Base-by-base conservation (phyloP, 2,329 filamentous ascomycete genomes). In the Teratosphaeria pseudoeucalypti region DNA sequence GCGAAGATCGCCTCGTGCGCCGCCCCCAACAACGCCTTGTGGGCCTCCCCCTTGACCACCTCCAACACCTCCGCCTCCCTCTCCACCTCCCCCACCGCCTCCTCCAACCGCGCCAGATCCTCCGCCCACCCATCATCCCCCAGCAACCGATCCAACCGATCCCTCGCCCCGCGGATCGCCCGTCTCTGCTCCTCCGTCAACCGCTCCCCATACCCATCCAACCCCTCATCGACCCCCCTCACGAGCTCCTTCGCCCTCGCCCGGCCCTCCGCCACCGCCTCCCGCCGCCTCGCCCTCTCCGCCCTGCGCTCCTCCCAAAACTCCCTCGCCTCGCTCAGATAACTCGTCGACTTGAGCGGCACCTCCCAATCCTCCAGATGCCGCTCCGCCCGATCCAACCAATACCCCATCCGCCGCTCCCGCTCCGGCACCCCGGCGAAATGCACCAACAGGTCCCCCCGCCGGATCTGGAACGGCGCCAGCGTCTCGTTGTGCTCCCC, bases 361-460 rank as follows among this genome's bases (percentile, higher is more conserved):
- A 75, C 64, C 64, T 75, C 73, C 73, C 73, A 75, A 49, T 74
- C 72, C 16, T 73, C 71, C 43, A 71, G 58, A 65, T 73, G 73
- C 58, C 70, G 66, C 66, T 74, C 73, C 1, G 72, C 72, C 3
- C 71, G 62, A 12, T 71, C 68, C 4, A 75, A 62, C 74, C 75
- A 78, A 55, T 71, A 71, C 12, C 63, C 62, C 65, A 78, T 73
- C 16, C 70, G 64, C 54, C 68, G 63, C 29, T 72, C 68, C 19
- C 73, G 71, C 12, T 73, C 63, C 1, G 60, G 61, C 1, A 72
- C 65, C 0, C 76, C 75, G 6, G 75, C 72, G 58, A 77, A 77
- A 61, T 77, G 76, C n/a, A 77, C 73, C 11, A 78, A 62, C 57
- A 75, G 72, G 57, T 77, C 75, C 2, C 75, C 75, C 39, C 73